These are phyloP conservation scores for Chlorophyllum brunneum DNA, from an alignment of 768 basidiomycete species.

Conservation along the genomic window DNA sequence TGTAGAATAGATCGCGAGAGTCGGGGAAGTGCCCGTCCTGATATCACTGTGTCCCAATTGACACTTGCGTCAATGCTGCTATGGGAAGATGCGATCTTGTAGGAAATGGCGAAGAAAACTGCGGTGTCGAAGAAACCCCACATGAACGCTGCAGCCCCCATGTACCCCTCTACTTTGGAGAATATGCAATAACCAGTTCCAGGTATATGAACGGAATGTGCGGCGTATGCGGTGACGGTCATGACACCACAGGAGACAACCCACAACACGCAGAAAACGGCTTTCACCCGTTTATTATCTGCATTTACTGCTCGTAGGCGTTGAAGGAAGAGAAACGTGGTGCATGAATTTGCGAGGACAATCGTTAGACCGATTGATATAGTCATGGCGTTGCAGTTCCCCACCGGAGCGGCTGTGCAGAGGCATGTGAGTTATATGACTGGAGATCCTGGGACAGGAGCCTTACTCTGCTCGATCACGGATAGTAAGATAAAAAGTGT, in stretches of 20 bases:
- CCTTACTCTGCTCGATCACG: too few relatives aligned
- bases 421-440: too few relatives aligned
- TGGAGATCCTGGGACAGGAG: too few relatives aligned
- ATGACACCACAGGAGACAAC: constrained; percentile 22
- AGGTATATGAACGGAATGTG: constrained; percentile 21
- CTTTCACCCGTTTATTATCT: constrained; percentile 16
- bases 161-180: constrained; percentile 20
- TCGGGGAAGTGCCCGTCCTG: constrained; percentile 19
- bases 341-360: neutral
- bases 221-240: constrained; percentile 19
- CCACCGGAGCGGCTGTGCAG: too few relatives aligned
- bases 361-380: too few relatives aligned
- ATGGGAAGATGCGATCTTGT: constrained; percentile 18
- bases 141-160: constrained; percentile 21
- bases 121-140: constrained; percentile 25
- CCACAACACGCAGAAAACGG: constrained; percentile 24
- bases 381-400: too few relatives aligned
- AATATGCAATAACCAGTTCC: constrained; percentile 28
- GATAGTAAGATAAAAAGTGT: too few relatives aligned
- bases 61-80: constrained; percentile 9
- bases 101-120: constrained; percentile 33
- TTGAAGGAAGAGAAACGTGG: constrained; percentile 27
- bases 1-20: constrained; percentile 22
- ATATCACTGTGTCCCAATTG: constrained; percentile 14
- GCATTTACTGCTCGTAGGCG: constrained; percentile 28